Evolutionary conservation across 192 early-diverging fungal genomes (phyloP).

Genomic region (Tieghemiomyces parasiticus): DNA sequence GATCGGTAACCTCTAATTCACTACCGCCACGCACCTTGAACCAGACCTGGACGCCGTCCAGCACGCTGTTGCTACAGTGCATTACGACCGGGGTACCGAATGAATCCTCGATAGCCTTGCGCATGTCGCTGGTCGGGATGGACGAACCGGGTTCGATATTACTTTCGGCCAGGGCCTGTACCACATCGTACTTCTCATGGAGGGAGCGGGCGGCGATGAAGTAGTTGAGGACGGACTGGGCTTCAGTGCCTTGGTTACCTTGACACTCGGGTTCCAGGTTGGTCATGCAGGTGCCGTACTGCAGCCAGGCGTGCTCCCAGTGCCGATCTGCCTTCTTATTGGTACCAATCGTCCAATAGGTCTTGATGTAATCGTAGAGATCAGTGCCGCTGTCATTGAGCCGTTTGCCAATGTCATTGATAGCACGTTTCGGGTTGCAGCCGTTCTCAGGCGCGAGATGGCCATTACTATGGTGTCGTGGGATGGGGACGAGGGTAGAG

Average conservation of each 20-base stretch:
- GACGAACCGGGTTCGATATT: neutral
- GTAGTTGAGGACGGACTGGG: neutral
- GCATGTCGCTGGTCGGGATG: neutral
- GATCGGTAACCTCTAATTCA: neutral
- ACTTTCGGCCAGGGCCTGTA: neutral
- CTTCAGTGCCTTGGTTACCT: neutral
- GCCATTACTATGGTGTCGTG: neutral
- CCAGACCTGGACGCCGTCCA: neutral
- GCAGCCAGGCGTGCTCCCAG: conserved; percentile 4
- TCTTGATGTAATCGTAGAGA: neutral
- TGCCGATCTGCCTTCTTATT: neutral
- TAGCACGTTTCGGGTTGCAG: neutral
- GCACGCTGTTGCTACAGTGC: neutral
- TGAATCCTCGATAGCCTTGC: neutral
- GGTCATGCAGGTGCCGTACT: conserved; percentile 3
- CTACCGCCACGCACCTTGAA: neutral
- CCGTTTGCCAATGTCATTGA: neutral
- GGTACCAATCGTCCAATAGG: neutral
- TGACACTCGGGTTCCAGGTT: neutral
- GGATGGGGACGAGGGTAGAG: neutral
- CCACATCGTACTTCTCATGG: neutral
- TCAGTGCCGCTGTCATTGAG: neutral
- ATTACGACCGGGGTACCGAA: neutral
- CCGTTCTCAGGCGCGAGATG: neutral
- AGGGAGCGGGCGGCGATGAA: neutral